Evolutionary conservation across 2,329 filamentous ascomycete genomes (phyloP), one percentile per base, ranked within the genome.

Genomic region (Stemphylium lycopersici): DNA sequence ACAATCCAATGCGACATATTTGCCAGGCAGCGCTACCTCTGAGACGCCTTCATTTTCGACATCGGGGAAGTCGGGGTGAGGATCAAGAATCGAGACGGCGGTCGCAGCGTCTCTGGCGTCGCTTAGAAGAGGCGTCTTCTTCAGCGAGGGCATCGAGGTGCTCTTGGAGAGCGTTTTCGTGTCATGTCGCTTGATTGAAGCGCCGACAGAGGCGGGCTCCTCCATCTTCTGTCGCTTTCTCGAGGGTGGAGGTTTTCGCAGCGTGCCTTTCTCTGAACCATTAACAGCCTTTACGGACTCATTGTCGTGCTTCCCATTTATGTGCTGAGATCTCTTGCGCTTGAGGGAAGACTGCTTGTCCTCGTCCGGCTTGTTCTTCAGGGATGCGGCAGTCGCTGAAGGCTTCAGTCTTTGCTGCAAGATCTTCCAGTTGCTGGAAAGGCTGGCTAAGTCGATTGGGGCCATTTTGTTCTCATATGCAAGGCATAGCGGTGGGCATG

Each of bases 1-100:
- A 76, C 95, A 99, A 79, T 99, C 95, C 41, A 99, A 85, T 16
- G 90, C 90, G 37, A 99, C 79, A 73, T 96, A 99, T 81, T 95
- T 96, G 46, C 93, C 95, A 16, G 93, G 79, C 48, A 91, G 85
- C 32, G 89, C 77, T 5, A 82, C 84, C 20, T 79, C 74, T 59
- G 71, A 74, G 2, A 78, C 67, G 49, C 79, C 78, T 58, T 74
- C 73, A 58, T 81, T 81, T 49, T 74, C 69, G 42, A 76, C 64
- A 43, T 81, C 66, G 61, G 72, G 65, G 69, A 77, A 59, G 63
- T 65, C 62, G 51, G 77, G 62, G 10, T 79, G 73, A 24, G 71
- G 65, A 13, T 76, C 73, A 24, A 85, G 76, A 56, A 82, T 75
- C 2, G 83, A 81, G 59, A 79, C 79, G 51, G 80, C 75, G 52